Evolutionary conservation across 192 early-diverging fungal genomes (phyloP).

Genomic region (Cetraspora pellucida): DNA sequence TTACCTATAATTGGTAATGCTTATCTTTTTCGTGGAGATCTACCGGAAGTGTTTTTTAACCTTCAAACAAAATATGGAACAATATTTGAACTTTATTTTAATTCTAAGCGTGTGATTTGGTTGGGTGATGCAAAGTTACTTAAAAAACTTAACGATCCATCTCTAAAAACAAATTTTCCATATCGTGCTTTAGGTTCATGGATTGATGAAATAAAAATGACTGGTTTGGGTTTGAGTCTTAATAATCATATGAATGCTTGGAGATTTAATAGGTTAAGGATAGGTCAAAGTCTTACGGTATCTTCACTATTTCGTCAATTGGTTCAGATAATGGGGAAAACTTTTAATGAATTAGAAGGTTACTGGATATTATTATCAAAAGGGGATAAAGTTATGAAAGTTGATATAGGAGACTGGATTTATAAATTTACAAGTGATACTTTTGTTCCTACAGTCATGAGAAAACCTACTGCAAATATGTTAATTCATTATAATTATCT

Average conservation of each 20-base stretch:
- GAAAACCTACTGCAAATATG: background rate
- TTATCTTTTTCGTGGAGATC: constrained; percentile 5
- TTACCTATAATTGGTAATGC: background rate
- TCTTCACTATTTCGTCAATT: no score
- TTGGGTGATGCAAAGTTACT: constrained; percentile 2
- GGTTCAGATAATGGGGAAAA: background rate
- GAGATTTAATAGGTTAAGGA: background rate
- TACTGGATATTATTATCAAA: background rate
- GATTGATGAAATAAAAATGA: background rate
- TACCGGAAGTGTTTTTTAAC: background rate
- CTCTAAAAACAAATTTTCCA: background rate
- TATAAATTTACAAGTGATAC: background rate
- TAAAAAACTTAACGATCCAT: background rate
- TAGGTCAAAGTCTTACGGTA: background rate
- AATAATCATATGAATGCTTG: background rate
- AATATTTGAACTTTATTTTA: constrained; percentile 1
- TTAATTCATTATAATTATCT: background rate
- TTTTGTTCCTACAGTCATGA: background rate
- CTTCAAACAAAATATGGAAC: constrained; percentile 8
- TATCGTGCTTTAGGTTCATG: background rate
- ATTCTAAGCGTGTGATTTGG: background rate
- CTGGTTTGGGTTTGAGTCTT: background rate
- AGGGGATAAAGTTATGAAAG: background rate
- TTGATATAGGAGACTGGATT: background rate
- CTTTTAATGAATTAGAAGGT: background rate